Percentiles rank a stretch among this genome's conserved stretches.
Evolutionary conservation across 495 filamentous ascomycete species (phyloP).

Genomic region (Penicillium ochrochloron): DNA sequence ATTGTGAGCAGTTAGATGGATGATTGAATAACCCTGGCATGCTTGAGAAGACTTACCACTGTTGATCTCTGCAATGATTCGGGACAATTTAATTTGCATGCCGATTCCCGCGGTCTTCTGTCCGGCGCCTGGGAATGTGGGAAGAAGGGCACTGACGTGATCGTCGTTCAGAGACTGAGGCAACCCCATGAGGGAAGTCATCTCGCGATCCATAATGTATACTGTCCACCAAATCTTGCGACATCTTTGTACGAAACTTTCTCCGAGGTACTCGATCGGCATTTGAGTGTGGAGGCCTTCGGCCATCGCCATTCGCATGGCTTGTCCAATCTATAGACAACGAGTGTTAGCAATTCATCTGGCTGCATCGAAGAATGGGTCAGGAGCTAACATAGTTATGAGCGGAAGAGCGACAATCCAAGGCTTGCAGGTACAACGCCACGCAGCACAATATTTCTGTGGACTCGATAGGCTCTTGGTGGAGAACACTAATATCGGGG

Average conservation of each 20-base stretch:
- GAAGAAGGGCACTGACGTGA: conserved; percentile 42
- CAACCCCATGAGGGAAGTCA: conserved; percentile 51
- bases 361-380: background rate
- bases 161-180: conserved; percentile 45
- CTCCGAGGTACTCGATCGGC: conserved; percentile 40
- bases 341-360: background rate
- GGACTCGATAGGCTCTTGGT: conserved; percentile 39
- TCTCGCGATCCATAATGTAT: conserved; percentile 50
- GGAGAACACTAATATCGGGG: conserved; percentile 41
- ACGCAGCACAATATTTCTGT: conserved; percentile 51
- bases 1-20: conserved; percentile 6
- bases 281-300: conserved; percentile 52
- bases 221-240: conserved; percentile 53
- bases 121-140: conserved; percentile 36
- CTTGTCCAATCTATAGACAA: conserved; percentile 46
- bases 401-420: conserved; percentile 44
- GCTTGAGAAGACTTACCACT: conserved; percentile 34
- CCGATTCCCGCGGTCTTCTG: conserved; percentile 41
- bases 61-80: conserved; percentile 47
- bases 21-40: background rate
- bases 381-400: conserved; percentile 40
- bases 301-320: conserved; percentile 46
- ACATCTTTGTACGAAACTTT: conserved; percentile 40
- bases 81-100: conserved; percentile 49
- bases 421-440: conserved; percentile 46